phyloP scores from a whole-genome alignment of 2,329 filamentous ascomycete species.

The Apiospora hydei region DNA sequence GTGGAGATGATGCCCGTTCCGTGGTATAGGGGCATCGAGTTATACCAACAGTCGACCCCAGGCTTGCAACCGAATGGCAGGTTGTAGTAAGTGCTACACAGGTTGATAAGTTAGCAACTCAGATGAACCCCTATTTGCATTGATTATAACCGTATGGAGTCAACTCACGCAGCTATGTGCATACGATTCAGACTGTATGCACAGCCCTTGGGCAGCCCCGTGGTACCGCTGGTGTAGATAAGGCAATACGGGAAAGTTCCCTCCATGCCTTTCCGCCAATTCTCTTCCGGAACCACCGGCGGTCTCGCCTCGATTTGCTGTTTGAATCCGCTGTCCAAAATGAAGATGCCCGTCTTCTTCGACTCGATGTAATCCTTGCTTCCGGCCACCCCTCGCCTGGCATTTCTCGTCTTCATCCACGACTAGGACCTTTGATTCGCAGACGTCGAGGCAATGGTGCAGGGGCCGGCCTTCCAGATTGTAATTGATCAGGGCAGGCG shows the following conservation, averaged over 20 bases:
- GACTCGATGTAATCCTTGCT: slow-evolving; percentile 56
- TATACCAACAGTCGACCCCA: slow-evolving; percentile 67
- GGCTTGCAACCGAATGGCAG: slow-evolving; percentile 24
- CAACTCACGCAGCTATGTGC: slow-evolving; percentile 30
- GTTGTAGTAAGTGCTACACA: neutral
- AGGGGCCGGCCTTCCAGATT: slow-evolving; percentile 67
- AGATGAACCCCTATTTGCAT: neutral
- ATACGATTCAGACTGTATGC: slow-evolving; percentile 57
- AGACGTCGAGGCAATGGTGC: slow-evolving; percentile 67
- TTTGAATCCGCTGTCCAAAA: slow-evolving; percentile 53
- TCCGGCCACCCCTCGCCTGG: slow-evolving; percentile 58
- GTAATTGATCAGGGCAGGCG: slow-evolving; percentile 73
- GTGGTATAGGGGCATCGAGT: slow-evolving; percentile 77
- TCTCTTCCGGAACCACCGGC: slow-evolving; percentile 57
- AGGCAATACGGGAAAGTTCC: slow-evolving; percentile 63
- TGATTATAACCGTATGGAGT: slow-evolving; percentile 29
- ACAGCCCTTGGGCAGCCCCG: slow-evolving; percentile 74
- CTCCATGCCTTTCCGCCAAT: slow-evolving; percentile 57
- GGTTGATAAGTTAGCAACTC: neutral
- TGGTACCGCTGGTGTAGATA: slow-evolving; percentile 77
- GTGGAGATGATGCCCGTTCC: slow-evolving; percentile 69
- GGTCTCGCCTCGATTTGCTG: slow-evolving; percentile 51
- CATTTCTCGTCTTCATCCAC: slow-evolving; percentile 62
- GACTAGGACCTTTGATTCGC: slow-evolving; percentile 59
- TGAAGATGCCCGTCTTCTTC: slow-evolving; percentile 59